phyloP scores from a whole-genome alignment of 176 grass and related monocot genomes.

The Thinopyrum elongatum region DNA sequence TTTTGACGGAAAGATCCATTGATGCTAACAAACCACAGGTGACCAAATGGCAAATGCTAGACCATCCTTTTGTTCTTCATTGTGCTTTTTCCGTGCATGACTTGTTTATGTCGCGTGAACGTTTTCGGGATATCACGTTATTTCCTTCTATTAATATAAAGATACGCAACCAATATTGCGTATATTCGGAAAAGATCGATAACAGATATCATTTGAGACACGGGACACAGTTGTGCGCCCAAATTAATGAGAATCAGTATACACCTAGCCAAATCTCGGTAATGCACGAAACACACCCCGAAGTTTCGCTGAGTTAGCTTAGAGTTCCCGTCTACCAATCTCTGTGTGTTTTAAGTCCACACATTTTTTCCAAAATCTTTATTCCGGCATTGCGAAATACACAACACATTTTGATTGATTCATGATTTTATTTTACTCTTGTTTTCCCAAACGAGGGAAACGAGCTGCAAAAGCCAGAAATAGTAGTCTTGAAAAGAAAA shows the following conservation, averaged over 20 bases:
- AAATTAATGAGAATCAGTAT: not conserved
- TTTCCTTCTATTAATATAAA: not conserved
- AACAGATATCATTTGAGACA: not conserved
- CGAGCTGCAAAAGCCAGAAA: not conserved
- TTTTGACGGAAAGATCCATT: no score
- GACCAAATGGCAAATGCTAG: not conserved
- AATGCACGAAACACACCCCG: not conserved
- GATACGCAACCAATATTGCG: not conserved
- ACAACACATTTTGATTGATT: not conserved
- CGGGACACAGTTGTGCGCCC: not conserved
- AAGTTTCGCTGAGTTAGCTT: not conserved
- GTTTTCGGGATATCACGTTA: not conserved
- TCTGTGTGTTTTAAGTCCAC: not conserved
- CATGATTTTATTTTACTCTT: not conserved
- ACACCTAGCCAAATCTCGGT: not conserved
- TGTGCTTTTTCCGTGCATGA: not conserved
- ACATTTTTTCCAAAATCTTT: not conserved
- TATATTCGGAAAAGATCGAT: not conserved
- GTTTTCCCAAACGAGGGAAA: not conserved
- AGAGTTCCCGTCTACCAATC: no score
- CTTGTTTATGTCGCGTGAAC: no score
- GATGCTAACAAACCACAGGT: not conserved
- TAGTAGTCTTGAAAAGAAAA: slow-evolving; percentile 5
- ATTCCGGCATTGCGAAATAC: not conserved
- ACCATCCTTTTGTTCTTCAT: not conserved